A percentile compares a stretch with the other conserved stretches of the same genome.
Evolutionary conservation across 257 asterid species (phyloP).

Genomic region (Solanum virginianum): DNA sequence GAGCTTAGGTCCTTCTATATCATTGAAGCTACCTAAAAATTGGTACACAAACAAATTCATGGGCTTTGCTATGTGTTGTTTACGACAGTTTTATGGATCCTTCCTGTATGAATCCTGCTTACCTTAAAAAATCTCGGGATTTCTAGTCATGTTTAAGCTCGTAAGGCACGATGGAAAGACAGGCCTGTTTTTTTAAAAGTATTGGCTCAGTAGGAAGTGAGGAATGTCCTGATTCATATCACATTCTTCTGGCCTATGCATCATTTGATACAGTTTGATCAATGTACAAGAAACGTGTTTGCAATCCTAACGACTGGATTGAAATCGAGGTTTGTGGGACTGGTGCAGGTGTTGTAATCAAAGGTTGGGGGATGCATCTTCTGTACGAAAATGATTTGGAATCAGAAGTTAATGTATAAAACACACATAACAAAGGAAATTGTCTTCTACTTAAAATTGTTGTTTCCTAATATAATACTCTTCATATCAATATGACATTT

Average conservation of each 20-base stretch:
- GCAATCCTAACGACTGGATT: too few relatives aligned
- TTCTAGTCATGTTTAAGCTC: neutral
- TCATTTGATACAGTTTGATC: neutral
- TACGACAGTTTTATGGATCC: neutral
- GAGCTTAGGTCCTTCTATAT: neutral
- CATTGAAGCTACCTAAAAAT: neutral
- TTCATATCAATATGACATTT: neutral
- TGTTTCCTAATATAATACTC: neutral
- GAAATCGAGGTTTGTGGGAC: neutral
- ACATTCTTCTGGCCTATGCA: neutral
- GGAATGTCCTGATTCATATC: neutral
- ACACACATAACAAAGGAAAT: too few relatives aligned
- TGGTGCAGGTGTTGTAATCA: neutral
- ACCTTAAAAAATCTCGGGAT: neutral
- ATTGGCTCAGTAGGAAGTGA: too few relatives aligned
- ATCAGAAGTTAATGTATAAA: neutral
- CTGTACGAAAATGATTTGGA: neutral
- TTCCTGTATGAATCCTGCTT: neutral
- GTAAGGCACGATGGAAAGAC: neutral
- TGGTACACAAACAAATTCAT: neutral
- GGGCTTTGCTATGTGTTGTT: neutral
- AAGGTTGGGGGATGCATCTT: neutral
- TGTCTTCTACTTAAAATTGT: too few relatives aligned
- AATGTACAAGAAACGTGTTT: too few relatives aligned
- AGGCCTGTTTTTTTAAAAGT: neutral